Conservation (phyloP, 1,284 basidiomycete genomes). For the Caloboletus firmus region DNA sequence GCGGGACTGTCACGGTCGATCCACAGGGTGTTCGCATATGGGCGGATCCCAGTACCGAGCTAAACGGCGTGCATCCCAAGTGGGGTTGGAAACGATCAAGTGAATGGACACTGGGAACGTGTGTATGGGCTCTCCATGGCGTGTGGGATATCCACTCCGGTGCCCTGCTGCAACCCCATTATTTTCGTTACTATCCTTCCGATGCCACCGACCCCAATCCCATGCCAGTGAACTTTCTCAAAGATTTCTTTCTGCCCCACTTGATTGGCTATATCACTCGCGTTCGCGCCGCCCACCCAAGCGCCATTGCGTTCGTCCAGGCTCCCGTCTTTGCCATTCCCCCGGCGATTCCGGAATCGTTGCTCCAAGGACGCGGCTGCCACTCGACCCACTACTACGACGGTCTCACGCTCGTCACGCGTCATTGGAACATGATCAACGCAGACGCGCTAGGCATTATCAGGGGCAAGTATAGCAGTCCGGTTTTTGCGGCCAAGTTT, state of each 20-base stretch:
- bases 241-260: slow-evolving; percentile 84
- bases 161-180: slow-evolving; percentile 71
- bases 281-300: slow-evolving; percentile 75
- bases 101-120: slow-evolving; percentile 82
- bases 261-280: slow-evolving; percentile 64
- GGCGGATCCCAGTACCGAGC: slow-evolving; percentile 53
- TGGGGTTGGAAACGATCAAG: slow-evolving; percentile 39
- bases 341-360: slow-evolving; percentile 56
- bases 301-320: slow-evolving; percentile 89
- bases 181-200: slow-evolving; percentile 62
- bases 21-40: slow-evolving; percentile 79
- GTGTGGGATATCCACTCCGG: slow-evolving; percentile 84
- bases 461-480: slow-evolving; percentile 82
- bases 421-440: slow-evolving; percentile 97
- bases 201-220: slow-evolving; percentile 21
- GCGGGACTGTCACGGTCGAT: slow-evolving; percentile 78
- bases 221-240: slow-evolving; percentile 63
- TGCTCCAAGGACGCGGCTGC: slow-evolving; percentile 71
- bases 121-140: slow-evolving; percentile 87
- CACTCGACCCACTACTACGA: slow-evolving; percentile 95
- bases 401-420: slow-evolving; percentile 79
- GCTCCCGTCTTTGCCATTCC: slow-evolving; percentile 90
- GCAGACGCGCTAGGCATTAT: slow-evolving; percentile 92
- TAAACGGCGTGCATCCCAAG: slow-evolving; percentile 48
- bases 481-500: slow-evolving; percentile 67